Conservation (phyloP, 2,329 filamentous ascomycete species). For the Zopfia rhizophila region DNA sequence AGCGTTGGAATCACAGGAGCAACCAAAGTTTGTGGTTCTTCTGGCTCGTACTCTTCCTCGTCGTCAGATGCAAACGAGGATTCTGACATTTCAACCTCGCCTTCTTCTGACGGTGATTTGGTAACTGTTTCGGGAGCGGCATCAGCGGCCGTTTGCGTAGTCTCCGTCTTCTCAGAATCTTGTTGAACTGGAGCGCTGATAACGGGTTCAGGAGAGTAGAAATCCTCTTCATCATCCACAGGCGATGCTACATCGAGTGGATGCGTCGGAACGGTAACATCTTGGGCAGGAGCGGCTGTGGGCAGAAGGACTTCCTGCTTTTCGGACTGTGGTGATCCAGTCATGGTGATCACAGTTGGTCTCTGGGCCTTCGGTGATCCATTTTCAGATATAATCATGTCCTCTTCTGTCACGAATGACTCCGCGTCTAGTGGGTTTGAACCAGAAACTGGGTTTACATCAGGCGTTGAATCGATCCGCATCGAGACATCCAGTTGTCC, state of each 20-base stretch:
- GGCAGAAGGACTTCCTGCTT: no score
- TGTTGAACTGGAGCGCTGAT: slow-evolving; percentile 3
- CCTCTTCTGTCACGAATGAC: no score
- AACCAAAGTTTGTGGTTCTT: slow-evolving; percentile 27
- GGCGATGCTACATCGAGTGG: slow-evolving; percentile 32
- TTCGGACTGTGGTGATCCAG: no score
- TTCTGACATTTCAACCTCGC: slow-evolving; percentile 48
- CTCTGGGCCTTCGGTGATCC: no score
- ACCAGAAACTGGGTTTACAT: no score
- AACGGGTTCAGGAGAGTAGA: slow-evolving; percentile 44
- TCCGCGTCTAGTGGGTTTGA: no score
- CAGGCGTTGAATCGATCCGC: no score
- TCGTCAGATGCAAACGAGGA: slow-evolving; percentile 37
- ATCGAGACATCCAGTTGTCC: no score
- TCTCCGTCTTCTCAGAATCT: slow-evolving; percentile 1
- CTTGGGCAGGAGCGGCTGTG: no score
- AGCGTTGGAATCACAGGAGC: neutral
- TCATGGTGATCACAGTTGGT: no score
- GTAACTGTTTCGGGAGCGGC: slow-evolving; percentile 1
- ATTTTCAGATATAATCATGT: no score
- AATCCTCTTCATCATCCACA: slow-evolving; percentile 46
- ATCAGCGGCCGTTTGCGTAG: neutral
- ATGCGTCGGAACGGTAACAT: no score
- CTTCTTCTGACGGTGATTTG: slow-evolving; percentile 41
- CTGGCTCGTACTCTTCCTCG: slow-evolving; percentile 48